A percentile compares a stretch with the other conserved stretches of the same genome.
phyloP scores from a whole-genome alignment of 345 rosid species.

The Streptanthus diversifolius region DNA sequence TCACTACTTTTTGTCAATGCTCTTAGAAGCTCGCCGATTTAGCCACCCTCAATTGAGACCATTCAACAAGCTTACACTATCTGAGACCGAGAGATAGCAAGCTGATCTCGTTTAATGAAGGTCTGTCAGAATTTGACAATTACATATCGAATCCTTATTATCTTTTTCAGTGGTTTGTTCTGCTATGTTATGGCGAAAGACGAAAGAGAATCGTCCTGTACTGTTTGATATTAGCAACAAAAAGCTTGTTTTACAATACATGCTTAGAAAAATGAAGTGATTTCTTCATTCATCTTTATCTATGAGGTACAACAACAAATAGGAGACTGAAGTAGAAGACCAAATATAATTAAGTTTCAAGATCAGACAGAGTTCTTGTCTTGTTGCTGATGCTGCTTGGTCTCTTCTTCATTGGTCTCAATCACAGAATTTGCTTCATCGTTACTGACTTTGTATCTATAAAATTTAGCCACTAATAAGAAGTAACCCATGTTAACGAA shows the following conservation, averaged over 20 bases:
- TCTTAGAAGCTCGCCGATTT: no score
- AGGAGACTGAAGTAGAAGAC: neutral
- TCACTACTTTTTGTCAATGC: no score
- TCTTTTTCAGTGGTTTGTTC: neutral
- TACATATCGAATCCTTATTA: neutral
- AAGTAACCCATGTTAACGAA: conserved; percentile 35
- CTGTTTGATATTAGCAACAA: neutral
- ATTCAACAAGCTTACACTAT: neutral
- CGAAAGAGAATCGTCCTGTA: neutral
- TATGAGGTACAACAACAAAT: conserved; percentile 1
- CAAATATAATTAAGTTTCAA: neutral
- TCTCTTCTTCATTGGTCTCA: conserved; percentile 22
- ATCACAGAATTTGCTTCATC: neutral
- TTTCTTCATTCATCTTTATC: conserved; percentile 2
- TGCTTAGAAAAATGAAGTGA: neutral
- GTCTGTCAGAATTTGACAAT: neutral
- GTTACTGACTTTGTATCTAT: conserved; percentile 33
- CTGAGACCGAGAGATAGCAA: neutral
- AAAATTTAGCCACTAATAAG: conserved; percentile 37
- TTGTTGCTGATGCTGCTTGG: conserved; percentile 17
- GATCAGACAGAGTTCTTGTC: conserved; percentile 31
- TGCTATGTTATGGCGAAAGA: neutral
- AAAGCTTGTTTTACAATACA: neutral
- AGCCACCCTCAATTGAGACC: no score
- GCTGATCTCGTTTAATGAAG: neutral